Evolutionary conservation across 176 grass and related monocot species (phyloP), one percentile per base, ranked within the genome.

Genomic region (Miscanthus lutarioriparius): DNA sequence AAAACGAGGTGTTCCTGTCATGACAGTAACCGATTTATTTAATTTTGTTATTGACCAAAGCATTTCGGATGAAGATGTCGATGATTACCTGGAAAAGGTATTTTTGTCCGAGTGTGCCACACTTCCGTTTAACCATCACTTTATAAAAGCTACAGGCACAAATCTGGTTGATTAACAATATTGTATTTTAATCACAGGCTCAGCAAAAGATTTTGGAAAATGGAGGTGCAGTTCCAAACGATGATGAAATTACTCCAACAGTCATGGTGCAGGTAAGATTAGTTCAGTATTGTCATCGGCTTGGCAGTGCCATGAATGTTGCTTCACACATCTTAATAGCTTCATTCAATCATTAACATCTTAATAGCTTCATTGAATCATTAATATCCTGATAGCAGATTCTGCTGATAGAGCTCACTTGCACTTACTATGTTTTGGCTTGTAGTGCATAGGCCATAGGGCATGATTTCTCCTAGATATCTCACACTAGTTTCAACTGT

Each of bases 11-110:
- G 89, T 99, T 87, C 80, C 89, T 44, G 87, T 89, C 19, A 98
- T 98, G 96, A 68, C 89, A 61, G 93, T 96, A 72, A 84, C 73
- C 20, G 89, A 94, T 58, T 75, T 98, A 82, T 92, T 96, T 76
- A 92, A 98, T 90, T 95, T 98, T 84, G 96, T 98, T 39, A 81
- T 96, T 78, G 84, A 98, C 80, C 91, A 82, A 78, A 83, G 73
- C 28, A 96, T 98, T 89, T 63, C 89, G 64, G 91, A 95, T 63
- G 91, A 98, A 76, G 91, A 90, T 85, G 84, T 98, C 23, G 93
- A 98, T 79, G 68, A 87, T 67, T 94, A 98, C 86, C 74, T 98
- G 72, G 93, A 93, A 82, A 95, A 95, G 93, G 96, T 95, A 88
- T 47, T 41, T 89, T 49, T 25, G 56, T 61, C 56, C 1, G 8